phyloP scores from a whole-genome alignment of 257 asterid genomes.

The Solanum pimpinellifolium region DNA sequence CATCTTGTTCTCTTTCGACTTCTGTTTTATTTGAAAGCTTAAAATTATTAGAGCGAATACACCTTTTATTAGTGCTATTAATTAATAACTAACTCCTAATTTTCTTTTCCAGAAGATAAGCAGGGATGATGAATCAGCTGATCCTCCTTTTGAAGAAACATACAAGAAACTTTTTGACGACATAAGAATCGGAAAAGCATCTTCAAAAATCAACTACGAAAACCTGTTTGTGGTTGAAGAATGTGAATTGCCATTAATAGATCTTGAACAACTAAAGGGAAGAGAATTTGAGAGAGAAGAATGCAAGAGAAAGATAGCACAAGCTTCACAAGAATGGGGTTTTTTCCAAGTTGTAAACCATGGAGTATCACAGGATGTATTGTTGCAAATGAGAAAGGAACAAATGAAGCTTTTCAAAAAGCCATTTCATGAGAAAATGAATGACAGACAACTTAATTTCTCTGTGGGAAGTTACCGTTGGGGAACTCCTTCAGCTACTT shows the following conservation, averaged over 20 bases:
- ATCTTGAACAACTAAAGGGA: slow-evolving; percentile 27
- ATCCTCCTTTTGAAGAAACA: slow-evolving; percentile 65
- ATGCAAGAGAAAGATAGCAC: slow-evolving; percentile 48
- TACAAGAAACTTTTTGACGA: slow-evolving; percentile 34
- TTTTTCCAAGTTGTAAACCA: slow-evolving; percentile 78
- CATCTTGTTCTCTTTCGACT: no score
- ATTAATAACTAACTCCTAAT: not conserved
- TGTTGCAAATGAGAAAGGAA: slow-evolving; percentile 49
- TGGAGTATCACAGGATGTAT: slow-evolving; percentile 36
- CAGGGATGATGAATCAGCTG: slow-evolving; percentile 45
- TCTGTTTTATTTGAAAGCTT: no score
- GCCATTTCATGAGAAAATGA: slow-evolving; percentile 51
- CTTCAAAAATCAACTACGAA: not conserved
- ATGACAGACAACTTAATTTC: slow-evolving; percentile 24
- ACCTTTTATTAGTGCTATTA: not conserved
- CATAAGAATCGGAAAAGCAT: not conserved
- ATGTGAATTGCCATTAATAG: slow-evolving; percentile 59
- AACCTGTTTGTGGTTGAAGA: slow-evolving; percentile 35
- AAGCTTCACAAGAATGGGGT: slow-evolving; percentile 82
- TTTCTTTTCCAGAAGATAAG: slow-evolving; percentile 8
- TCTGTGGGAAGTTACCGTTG: slow-evolving; percentile 68
- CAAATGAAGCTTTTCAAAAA: slow-evolving; percentile 52
- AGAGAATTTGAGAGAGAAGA: slow-evolving; percentile 35
- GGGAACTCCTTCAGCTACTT: slow-evolving; percentile 78
- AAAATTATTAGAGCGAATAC: no score